Conservation (phyloP, 805 yeast species). For the Ogataea dorogensis region DNA sequence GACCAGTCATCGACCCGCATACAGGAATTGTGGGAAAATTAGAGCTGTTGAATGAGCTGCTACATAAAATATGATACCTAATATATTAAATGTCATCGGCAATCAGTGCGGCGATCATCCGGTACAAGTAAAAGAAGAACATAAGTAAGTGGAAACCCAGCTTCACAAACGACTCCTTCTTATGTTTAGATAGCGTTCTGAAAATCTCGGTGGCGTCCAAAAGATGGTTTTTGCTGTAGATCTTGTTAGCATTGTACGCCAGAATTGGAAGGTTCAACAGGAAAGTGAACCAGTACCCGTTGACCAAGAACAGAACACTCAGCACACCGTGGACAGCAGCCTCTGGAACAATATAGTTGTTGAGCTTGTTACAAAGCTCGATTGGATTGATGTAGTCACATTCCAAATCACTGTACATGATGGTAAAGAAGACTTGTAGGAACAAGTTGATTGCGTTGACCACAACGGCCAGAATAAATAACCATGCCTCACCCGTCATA, state of each 20-base stretch:
- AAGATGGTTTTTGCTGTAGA: constrained; percentile 74
- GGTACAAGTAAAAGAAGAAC: constrained; percentile 94
- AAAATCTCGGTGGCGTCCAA: constrained; percentile 97
- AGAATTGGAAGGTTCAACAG: constrained; percentile 78
- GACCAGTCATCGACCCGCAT: constrained; percentile 23
- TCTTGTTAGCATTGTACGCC: constrained; percentile 80
- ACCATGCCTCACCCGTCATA: constrained; percentile 40
- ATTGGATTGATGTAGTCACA: constrained; percentile 97
- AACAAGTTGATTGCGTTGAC: constrained; percentile 86
- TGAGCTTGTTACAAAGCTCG: constrained; percentile 90
- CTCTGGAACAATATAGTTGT: constrained; percentile 87
- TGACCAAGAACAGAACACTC: constrained; percentile 67
- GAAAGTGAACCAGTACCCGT: constrained; percentile 91
- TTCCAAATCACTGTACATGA: constrained; percentile 92
- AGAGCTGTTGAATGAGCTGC: constrained; percentile 26
- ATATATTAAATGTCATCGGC: constrained; percentile 48
- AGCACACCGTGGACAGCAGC: constrained; percentile 77
- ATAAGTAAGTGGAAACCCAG: constrained; percentile 85
- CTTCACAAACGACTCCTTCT: constrained; percentile 87
- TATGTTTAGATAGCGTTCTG: constrained; percentile 88
- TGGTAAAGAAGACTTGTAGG: constrained; percentile 91
- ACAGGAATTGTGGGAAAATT: constrained; percentile 30
- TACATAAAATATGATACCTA: constrained; percentile 17
- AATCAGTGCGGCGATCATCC: constrained; percentile 92
- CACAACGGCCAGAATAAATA: constrained; percentile 74